phyloP scores from a whole-genome alignment of 495 filamentous ascomycete species.

The Penicillium goetzii region DNA sequence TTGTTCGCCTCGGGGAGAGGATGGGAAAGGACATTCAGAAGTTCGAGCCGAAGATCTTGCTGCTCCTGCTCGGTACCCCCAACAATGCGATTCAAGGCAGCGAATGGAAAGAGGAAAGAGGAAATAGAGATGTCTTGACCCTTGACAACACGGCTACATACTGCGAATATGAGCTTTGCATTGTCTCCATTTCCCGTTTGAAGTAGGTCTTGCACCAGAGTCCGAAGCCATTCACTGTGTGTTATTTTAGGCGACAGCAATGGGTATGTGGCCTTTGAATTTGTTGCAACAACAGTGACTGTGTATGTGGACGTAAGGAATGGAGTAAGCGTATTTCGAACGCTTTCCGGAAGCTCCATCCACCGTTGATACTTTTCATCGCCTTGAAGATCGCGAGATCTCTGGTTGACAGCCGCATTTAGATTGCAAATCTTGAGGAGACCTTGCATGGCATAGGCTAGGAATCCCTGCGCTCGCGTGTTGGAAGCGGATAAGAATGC shows the following conservation, averaged over 20 bases:
- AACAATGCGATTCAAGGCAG: slow-evolving; percentile 76
- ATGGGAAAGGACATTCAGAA: slow-evolving; percentile 67
- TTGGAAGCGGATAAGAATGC: slow-evolving; percentile 88
- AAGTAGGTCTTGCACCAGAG: slow-evolving; percentile 79
- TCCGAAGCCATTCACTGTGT: slow-evolving; percentile 82
- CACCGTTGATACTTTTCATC: slow-evolving; percentile 69
- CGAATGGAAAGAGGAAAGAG: slow-evolving; percentile 84
- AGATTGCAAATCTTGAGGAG: slow-evolving; percentile 77
- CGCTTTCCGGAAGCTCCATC: slow-evolving; percentile 70
- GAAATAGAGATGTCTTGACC: slow-evolving; percentile 82
- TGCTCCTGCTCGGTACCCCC: slow-evolving; percentile 67
- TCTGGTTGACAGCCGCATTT: slow-evolving; percentile 57
- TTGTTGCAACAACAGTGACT: slow-evolving; percentile 59
- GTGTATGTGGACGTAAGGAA: slow-evolving; percentile 82
- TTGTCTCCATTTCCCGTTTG: slow-evolving; percentile 70
- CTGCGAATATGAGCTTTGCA: slow-evolving; percentile 73
- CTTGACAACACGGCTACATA: slow-evolving; percentile 76
- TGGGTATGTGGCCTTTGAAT: slow-evolving; percentile 68
- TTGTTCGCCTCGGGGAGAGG: slow-evolving; percentile 58
- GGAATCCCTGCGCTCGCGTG: slow-evolving; percentile 81
- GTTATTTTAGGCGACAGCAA: slow-evolving; percentile 64
- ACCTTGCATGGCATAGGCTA: slow-evolving; percentile 93
- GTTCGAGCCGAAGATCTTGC: slow-evolving; percentile 68
- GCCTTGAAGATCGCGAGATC: slow-evolving; percentile 54
- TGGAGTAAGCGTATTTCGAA: slow-evolving; percentile 79